Base-by-base conservation (phyloP, 2,329 filamentous ascomycete species). In the Fonsecaea multimorphosa region DNA sequence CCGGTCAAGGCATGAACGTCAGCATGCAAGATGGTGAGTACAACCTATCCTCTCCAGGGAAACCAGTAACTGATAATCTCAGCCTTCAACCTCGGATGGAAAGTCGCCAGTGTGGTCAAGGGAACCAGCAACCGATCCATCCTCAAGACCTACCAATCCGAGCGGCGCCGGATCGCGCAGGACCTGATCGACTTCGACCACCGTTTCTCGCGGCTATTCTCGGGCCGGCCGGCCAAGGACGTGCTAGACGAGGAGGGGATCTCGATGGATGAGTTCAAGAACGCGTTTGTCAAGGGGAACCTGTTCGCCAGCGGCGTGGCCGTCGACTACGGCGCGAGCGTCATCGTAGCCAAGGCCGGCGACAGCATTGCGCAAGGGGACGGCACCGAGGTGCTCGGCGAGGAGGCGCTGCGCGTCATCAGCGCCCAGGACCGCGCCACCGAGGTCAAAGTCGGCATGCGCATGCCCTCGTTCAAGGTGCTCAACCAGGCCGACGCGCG, bases 1-100 rank as follows among this genome's bases (percentile, higher is more conserved):
- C 86, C 0, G 87, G 87, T 1, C 88, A 90, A 72, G 89, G 89
- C 12, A 91, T 91, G 88, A 91, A 91, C 70, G 85, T 90, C 1
- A 85, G 82, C 32, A 89, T 91, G 85, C 88, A 90, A 71, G 89
- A 91, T 73, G 76, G 74, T 73, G 68, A 61, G 70, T 29, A 22
- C 19, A 36, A 16, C 11, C 8, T 8, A 8, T 8, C 8, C 29
- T 31, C 29, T n/a, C n/a, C n/a, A n/a, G n/a, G n/a, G n/a, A n/a
- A n/a, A n/a, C n/a, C n/a, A n/a, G n/a, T n/a, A n/a, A n/a, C n/a
- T n/a, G n/a, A 7, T n/a, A 16, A 36, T 36, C 44, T 12, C 49
- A 75, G 77, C 81, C 3, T 86, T 81, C 75, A 87, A 87, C 68
- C 77, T 87, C 0, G 84, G 82, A 31, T 87, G 85, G 85, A 87